Base-by-base conservation (phyloP, 805 yeast species). In the Pichia ethanolica region DNA sequence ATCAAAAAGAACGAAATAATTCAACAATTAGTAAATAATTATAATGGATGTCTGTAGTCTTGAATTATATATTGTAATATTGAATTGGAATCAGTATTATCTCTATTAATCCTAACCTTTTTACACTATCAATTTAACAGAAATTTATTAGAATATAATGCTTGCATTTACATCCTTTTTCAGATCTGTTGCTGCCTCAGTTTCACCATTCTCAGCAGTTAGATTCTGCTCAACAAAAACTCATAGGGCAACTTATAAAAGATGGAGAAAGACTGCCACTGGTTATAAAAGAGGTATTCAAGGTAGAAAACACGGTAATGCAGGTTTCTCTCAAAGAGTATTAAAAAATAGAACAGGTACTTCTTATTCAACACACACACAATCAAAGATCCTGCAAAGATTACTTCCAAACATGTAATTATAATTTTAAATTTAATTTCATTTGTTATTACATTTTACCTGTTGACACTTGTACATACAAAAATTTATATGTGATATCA, bases 291-390 rank as follows among this genome's bases (percentile, higher is more conserved):
- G 88, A 62, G 90, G 76, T 54, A 79, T 81, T 58, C 85, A 95
- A 25, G 95, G 96, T 10, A 79, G 96, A 71, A 85, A 86, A 56
- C 97, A 90, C 65, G 97, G 97, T 45, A 90, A 90, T 61, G 87
- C 89, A 1, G 90, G 96, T 26, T 90, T 93, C 84, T 76, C 89
- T 34, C 70, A 78, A 39, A 74, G 82, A 46, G 72, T 77, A 28
- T 68, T 85, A 60, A 71, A 78, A 52, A 75, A 74, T 58, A 72
- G 84, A 66, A 77, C 81, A 56, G 84, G 80, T 33, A 83, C 74
- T 56, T 78, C 74, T 7, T 63, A 68, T 57, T 87, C 81, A 38
- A 73, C 68, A 33, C 70, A 72, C 27, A 69, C 73, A 27, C 89
- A 84, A 60, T 70, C 78, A 45, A 78, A 77, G 59, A 83, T 80